Evolutionary conservation across 2,329 filamentous ascomycete species (phyloP).

Genomic region (Fusarium miscanthi): DNA sequence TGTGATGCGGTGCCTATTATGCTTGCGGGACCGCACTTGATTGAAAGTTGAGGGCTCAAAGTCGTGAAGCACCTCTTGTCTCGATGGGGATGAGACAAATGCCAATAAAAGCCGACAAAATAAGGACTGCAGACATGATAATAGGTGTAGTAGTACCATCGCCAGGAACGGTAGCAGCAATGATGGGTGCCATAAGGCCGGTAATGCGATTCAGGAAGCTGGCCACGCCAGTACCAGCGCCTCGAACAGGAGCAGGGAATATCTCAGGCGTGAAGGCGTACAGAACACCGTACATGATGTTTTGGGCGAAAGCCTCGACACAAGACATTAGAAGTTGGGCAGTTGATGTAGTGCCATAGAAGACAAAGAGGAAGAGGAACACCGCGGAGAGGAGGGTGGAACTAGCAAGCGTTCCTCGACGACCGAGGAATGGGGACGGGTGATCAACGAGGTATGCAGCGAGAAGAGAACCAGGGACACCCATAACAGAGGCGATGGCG

Average conservation of each 20-base stretch:
- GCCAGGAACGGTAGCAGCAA: slow-evolving; percentile 71
- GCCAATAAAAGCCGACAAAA: slow-evolving; percentile 68
- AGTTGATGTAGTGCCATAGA: slow-evolving; percentile 65
- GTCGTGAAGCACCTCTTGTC: slow-evolving; percentile 67
- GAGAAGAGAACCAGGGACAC: slow-evolving; percentile 80
- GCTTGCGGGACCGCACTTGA: background rate
- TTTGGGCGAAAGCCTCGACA: slow-evolving; percentile 77
- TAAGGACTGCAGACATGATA: slow-evolving; percentile 66
- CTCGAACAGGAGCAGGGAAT: slow-evolving; percentile 77
- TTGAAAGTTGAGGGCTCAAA: slow-evolving; percentile 50
- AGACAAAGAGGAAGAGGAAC: slow-evolving; percentile 76
- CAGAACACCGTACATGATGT: slow-evolving; percentile 81
- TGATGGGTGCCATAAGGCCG: slow-evolving; percentile 74
- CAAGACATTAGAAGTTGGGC: slow-evolving; percentile 74
- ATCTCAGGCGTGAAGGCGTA: slow-evolving; percentile 83
- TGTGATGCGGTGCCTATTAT: background rate
- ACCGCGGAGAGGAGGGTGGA: slow-evolving; percentile 74
- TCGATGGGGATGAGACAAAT: slow-evolving; percentile 72
- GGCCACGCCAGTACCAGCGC: slow-evolving; percentile 77
- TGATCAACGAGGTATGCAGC: slow-evolving; percentile 78
- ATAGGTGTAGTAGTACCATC: slow-evolving; percentile 68
- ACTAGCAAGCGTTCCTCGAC: slow-evolving; percentile 76
- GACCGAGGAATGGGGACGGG: slow-evolving; percentile 71
- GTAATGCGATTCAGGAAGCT: slow-evolving; percentile 76
- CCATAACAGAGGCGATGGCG: slow-evolving; percentile 80